Conservation (phyloP, 2,329 filamentous ascomycete genomes). For the Rutstroemia sp. region DNA sequence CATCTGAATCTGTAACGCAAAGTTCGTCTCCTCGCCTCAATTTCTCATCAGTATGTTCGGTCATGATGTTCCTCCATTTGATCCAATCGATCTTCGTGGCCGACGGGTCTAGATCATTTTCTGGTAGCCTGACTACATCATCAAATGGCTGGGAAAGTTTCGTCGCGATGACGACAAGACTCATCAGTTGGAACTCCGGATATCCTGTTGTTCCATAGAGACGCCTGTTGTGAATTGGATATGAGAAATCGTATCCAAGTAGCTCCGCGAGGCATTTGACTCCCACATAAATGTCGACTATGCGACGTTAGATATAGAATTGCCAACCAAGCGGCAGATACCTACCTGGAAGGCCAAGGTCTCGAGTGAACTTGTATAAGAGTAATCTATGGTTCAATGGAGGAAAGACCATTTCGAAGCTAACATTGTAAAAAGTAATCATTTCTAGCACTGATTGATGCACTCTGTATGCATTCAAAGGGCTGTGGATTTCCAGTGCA, state of each 20-base stretch:
- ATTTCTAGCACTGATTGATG: constrained; percentile 57
- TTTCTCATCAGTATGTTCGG: constrained; percentile 22
- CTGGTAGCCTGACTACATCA: constrained; percentile 42
- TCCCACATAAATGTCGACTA: constrained; percentile 57
- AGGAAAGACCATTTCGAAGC: constrained; percentile 67
- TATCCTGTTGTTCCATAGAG: constrained; percentile 45
- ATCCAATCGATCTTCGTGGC: constrained; percentile 63
- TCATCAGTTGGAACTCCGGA: constrained; percentile 69
- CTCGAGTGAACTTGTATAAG: constrained; percentile 60
- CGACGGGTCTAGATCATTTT: constrained; percentile 46
- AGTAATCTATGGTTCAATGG: constrained; percentile 63
- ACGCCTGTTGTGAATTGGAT: constrained; percentile 40
- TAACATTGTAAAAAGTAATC: constrained; percentile 53
- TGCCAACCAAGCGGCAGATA: constrained; percentile 2
- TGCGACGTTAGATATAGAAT: constrained; percentile 22
- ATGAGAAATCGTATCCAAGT: constrained; percentile 46
- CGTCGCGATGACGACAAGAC: constrained; percentile 64
- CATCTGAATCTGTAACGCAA: constrained; percentile 51
- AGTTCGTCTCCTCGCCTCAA: constrained; percentile 40
- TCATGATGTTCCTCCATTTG: constrained; percentile 53
- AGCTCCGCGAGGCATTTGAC: constrained; percentile 43
- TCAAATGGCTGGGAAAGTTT: constrained; percentile 78
- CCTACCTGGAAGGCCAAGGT: constrained; percentile 68
- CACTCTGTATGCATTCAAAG: constrained; percentile 48
- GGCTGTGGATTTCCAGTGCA: constrained; percentile 44